Evolutionary conservation across 805 yeast species (phyloP), one percentile per base, ranked within the genome.

Genomic region (Pichia heedii): DNA sequence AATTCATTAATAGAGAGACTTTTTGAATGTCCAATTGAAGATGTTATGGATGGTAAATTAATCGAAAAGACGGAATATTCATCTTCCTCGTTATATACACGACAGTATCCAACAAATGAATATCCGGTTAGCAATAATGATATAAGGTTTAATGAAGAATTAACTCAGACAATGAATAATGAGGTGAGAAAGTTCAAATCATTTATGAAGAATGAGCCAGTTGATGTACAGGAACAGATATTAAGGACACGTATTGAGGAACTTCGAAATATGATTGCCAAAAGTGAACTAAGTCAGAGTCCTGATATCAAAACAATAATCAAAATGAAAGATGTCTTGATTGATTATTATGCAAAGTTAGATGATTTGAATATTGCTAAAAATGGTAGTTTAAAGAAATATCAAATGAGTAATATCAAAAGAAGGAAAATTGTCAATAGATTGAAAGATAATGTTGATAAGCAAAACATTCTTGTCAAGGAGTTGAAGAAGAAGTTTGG

Each of bases 391-490:
- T 4, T 2, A 26, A 22, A 11, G 2, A 20, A 22, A 6, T 19
- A 22, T 15, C 30, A 15, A 39, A 30, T 9, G 34, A 12, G 18
- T 22, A 39, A 35, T 24, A 13, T 13, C 7, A 11, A n/a, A 3
- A 8, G n/a, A n/a, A 30, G 38, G 15, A 21, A 27, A 12, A 16
- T 35, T 15, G 11, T 42, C 1, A 30, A 37, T 3, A 33, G 49
- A 13, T 26, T 50, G 5, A 41, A 48, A 24, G 32, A 34, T 15
- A 19, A 38, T 19, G 39, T 51, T 21, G 48, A 46, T n/a, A 45
- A 39, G 34, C 55, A 54, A 32, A 55, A 51, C 33, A 32, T 37
- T 5, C 30, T 54, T 13, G 22, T 54, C 11, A 33, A 19, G 2
- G 41, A 42, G 18, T 39, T 52, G 26, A 48, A 50, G 22, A 33